Base-by-base conservation (phyloP, 768 basidiomycete species). In the Amanita exitialis region DNA sequence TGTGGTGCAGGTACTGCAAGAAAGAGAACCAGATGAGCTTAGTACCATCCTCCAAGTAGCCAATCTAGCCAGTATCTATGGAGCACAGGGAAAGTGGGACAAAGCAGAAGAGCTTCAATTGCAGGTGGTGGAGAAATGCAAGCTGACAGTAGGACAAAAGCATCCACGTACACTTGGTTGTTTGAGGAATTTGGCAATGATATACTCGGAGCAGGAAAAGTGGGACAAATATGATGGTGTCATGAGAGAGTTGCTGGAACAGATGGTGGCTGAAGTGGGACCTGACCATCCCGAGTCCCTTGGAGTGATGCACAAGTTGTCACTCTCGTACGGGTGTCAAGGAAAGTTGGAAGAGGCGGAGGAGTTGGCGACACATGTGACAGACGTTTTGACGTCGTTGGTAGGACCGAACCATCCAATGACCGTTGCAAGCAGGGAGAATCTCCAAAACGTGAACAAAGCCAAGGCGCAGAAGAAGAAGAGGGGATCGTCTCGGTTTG, bases 201-300 rank as follows among this genome's bases (percentile, higher is more conserved):
- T 18, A 3, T 44, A 44, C 15, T 3, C 4, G 27, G 21, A 35
- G 12, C 49, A 50, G 21, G 25, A n/a, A 7, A 41, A 50, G 21
- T 50, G 49, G 49, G 49, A 34, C 0, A 50, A 16, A 18, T 18
- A 18, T 51, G 53, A 25, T 30, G 16, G 12, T 21, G 20, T 54
- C 3, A 8, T 42, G 39, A 23, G 23, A 3, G 5, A 50, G 35
- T 39, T 44, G n/a, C 4, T 54, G 27, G 32, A 54, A 7, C 30
- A 15, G 18, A 38, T 13, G 6, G 44, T 36, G 36, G 21, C 12
- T 32, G 10, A n/a, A 20, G 8, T 44, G 25, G 53, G 53, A 25
- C 15, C 8, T 5, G 43, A 45, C 5, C 53, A 54, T 54, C 53
- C 48, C 15, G 32, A 50, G 13, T 38, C 48, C 12, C 34, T 54